Evolutionary conservation across 2,329 filamentous ascomycete genomes (phyloP).

Genomic region (Camillea tinctor): DNA sequence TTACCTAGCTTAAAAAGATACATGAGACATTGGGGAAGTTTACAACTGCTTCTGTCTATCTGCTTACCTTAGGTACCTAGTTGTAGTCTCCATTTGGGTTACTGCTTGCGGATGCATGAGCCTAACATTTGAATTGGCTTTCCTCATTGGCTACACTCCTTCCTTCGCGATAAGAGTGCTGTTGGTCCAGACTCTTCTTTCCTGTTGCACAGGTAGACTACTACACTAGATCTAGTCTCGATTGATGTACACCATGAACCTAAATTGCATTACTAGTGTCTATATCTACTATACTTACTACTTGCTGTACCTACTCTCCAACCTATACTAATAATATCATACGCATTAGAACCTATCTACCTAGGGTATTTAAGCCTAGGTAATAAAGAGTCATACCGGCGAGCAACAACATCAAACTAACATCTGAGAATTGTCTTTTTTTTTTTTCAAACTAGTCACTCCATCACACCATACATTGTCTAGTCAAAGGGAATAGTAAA

Average conservation of each 20-base stretch:
- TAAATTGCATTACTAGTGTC: background rate
- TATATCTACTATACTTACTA: too few species aligned
- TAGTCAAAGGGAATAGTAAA: too few species aligned
- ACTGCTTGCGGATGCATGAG: background rate
- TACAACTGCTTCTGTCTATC: background rate
- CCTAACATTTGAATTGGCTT: background rate
- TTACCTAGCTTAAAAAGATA: background rate
- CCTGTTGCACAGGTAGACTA: too few species aligned
- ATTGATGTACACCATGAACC: background rate
- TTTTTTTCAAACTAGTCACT: too few species aligned
- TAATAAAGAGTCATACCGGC: background rate
- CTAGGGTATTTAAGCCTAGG: too few species aligned
- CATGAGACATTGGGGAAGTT: background rate
- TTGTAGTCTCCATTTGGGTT: background rate
- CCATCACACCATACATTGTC: too few species aligned
- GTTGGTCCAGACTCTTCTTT: background rate
- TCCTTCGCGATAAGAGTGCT: background rate
- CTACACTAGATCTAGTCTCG: background rate
- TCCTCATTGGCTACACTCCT: background rate
- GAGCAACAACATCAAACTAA: background rate
- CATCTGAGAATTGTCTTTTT: background rate
- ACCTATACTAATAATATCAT: background rate
- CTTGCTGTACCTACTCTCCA: too few species aligned
- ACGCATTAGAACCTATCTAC: background rate
- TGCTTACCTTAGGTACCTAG: background rate